phyloP scores from a whole-genome alignment of 2,329 filamentous ascomycete genomes.

The Colletotrichum musicola region DNA sequence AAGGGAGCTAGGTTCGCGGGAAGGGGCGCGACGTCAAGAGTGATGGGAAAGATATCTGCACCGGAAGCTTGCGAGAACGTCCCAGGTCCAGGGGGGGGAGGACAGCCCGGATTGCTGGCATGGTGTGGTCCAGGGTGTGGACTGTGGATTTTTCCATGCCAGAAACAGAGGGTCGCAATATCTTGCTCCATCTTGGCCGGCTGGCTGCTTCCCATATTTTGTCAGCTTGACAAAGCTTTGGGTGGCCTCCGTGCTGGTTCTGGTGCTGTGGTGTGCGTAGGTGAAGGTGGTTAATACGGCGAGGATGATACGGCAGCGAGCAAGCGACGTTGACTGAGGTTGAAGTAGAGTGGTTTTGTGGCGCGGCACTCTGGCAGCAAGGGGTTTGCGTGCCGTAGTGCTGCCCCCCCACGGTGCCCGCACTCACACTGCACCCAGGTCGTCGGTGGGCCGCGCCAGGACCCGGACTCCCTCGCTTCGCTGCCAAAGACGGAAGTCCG shows the following conservation, averaged over 20 bases:
- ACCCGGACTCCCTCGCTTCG: constrained; percentile 30
- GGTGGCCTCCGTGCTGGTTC: not conserved
- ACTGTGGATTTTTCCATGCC: constrained; percentile 6
- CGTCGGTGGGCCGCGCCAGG: constrained; percentile 3
- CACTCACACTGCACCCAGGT: too few relatives aligned
- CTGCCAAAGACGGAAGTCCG: constrained; percentile 29
- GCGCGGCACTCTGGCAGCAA: constrained; percentile 15
- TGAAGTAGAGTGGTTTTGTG: constrained; percentile 35
- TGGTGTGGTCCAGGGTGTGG: not conserved
- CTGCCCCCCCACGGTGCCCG: too few relatives aligned
- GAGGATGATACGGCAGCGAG: constrained; percentile 6
- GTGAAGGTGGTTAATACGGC: not conserved
- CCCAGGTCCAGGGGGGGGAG: constrained; percentile 1
- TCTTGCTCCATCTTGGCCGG: constrained; percentile 54
- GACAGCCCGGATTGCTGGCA: constrained; percentile 2
- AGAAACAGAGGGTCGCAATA: constrained; percentile 48
- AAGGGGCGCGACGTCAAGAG: constrained; percentile 18
- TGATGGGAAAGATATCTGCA: constrained; percentile 15
- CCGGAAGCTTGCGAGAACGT: not conserved
- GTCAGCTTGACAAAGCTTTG: constrained; percentile 39
- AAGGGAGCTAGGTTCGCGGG: constrained; percentile 17
- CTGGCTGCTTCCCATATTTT: constrained; percentile 31
- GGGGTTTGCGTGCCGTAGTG: not conserved
- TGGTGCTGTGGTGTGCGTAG: too few relatives aligned
- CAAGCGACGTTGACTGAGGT: constrained; percentile 26